Percentiles rank a stretch among this genome's conserved stretches.
phyloP scores from a whole-genome alignment of 1,139 yeast species.

The Blastobotrys apis region DNA sequence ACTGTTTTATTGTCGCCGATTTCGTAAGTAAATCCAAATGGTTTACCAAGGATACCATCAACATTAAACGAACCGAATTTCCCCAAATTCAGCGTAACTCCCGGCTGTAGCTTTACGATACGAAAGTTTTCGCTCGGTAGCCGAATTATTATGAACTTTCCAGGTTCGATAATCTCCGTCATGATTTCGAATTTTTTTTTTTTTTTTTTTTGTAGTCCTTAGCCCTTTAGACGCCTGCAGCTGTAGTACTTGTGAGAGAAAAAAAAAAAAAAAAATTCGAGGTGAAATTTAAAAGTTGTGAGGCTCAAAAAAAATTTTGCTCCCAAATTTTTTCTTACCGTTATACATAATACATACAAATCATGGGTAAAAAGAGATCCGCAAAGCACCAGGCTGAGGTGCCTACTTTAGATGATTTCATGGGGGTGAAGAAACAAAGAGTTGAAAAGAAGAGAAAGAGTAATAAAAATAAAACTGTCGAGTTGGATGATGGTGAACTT shows the following conservation, averaged over 20 bases:
- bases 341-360: not conserved
- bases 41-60: constrained; percentile 69
- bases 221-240: too few relatives aligned
- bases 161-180: constrained; percentile 34
- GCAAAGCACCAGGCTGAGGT: constrained; percentile 86
- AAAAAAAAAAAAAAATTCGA: not conserved
- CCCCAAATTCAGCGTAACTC: constrained; percentile 66
- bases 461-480: constrained; percentile 38
- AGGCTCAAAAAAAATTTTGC: not conserved
- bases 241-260: too few relatives aligned
- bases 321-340: constrained; percentile 9
- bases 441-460: constrained; percentile 30
- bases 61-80: constrained; percentile 85
- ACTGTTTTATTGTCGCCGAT: constrained; percentile 43
- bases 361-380: constrained; percentile 51
- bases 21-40: constrained; percentile 88
- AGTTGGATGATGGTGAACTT: constrained; percentile 58
- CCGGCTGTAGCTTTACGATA: constrained; percentile 58
- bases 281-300: constrained; percentile 1
- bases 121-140: constrained; percentile 80
- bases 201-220: too few relatives aligned
- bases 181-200: too few relatives aligned
- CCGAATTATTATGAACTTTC: not conserved
- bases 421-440: constrained; percentile 46
- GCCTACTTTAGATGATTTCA: constrained; percentile 79